phyloP scores from a whole-genome alignment of 805 yeast genomes.

The Saccharomycopsis synnaedendra region DNA sequence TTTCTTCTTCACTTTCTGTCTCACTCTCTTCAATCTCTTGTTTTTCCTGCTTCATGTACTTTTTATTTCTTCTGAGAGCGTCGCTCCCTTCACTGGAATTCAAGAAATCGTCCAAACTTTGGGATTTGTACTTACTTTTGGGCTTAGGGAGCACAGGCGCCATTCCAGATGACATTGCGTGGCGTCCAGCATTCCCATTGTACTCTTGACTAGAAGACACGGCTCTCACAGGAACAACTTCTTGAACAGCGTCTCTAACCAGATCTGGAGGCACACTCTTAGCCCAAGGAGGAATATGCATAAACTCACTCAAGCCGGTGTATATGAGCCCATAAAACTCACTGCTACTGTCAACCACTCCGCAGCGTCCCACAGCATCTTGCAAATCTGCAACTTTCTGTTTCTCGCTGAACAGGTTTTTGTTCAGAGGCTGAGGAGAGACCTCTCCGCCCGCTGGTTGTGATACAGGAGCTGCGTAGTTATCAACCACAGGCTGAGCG shows the following conservation, averaged over 20 bases:
- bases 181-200: background rate
- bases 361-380: no score
- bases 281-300: slow-evolving; percentile 9
- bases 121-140: background rate
- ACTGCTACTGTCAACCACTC: background rate
- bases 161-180: background rate
- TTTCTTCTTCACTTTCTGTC: background rate
- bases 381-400: no score
- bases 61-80: background rate
- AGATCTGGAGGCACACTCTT: slow-evolving; percentile 3
- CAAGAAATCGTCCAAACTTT: slow-evolving; percentile 14
- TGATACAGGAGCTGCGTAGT: slow-evolving; percentile 12
- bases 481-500: slow-evolving; percentile 15
- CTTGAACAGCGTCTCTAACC: slow-evolving; percentile 1
- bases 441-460: slow-evolving; percentile 1
- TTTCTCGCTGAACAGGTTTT: slow-evolving; percentile 15
- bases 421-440: slow-evolving; percentile 16
- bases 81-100: background rate
- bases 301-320: background rate
- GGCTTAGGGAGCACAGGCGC: no score
- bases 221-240: background rate
- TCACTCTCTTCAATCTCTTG: background rate
- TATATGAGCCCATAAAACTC: slow-evolving; percentile 2
- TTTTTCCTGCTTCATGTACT: background rate
- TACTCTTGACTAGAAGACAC: background rate